Base-by-base conservation (phyloP, 148 eudicot genomes). In the Heliamphora exappendiculata region DNA sequence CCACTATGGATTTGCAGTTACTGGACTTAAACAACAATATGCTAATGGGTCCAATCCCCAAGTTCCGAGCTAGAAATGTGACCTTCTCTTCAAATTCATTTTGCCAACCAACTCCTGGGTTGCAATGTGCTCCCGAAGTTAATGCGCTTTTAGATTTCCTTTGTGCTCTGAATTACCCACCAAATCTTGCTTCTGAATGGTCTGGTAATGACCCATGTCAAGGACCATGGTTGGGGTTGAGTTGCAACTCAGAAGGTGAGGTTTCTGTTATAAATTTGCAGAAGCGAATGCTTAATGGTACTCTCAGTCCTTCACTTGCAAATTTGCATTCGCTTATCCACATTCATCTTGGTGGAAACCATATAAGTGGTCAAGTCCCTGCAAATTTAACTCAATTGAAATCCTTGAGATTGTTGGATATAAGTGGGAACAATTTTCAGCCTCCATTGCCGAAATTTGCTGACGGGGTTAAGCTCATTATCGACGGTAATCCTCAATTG, bases 201-300 rank as follows among this genome's bases (percentile, higher is more conserved):
- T 66, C 85, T 75, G 93, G 93, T 34, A 88, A 91, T 87, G 79
- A 88, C 81, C 97, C 97, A 3, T 91, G 93, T 85, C 58, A 54
- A 55, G 89, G 85, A 42, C 75, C 79, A 47, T 91, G 97, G 93
- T 67, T 87, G 75, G 97, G 97, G 50, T 75, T 91, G 68, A 79
- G 68, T 73, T 92, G 97, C 57, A 78, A 83, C 62, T 44, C 81
- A 24, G 78, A 78, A 20, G 78, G 84, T 3, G 67, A 83, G n/a
- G 84, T 92, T 79, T 42, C 80, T 50, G 80, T 83, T 55, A 71
- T 91, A 51, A 89, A 88, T 78, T 82, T 92, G 76, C 89, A 83
- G 49, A 83, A 82, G 62, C 78, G 82, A 10, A 75, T 77, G 70
- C 92, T 92, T 75, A 87, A 77, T 73, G 94, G 97, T 58, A 90